phyloP scores from a whole-genome alignment of 179 eudicot species.

The Monotropa hypopitys region DNA sequence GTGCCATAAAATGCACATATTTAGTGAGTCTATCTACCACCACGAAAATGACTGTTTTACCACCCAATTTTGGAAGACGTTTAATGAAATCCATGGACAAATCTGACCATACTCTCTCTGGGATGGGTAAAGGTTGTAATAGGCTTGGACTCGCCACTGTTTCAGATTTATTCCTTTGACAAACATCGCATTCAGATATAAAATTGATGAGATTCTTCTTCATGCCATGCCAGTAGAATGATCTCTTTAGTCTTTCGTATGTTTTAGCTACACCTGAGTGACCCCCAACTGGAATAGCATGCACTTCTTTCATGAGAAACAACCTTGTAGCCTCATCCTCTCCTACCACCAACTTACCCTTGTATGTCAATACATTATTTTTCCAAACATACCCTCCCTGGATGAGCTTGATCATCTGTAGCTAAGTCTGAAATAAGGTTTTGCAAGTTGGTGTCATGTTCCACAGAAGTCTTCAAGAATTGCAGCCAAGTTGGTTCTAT shows the following conservation, averaged over 20 bases:
- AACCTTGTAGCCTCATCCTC: too few species aligned
- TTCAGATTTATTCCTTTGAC: background rate
- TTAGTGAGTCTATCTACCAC: background rate
- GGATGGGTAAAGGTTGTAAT: background rate
- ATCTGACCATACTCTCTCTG: background rate
- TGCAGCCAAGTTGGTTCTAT: too few species aligned
- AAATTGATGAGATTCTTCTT: background rate
- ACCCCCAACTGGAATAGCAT: background rate
- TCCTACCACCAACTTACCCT: too few species aligned
- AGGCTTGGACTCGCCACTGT: background rate
- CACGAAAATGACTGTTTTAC: background rate
- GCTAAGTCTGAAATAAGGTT: too few species aligned
- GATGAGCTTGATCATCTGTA: too few species aligned
- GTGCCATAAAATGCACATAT: background rate
- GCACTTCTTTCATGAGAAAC: background rate
- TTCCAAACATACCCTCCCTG: too few species aligned
- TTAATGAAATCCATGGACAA: background rate
- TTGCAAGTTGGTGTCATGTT: too few species aligned
- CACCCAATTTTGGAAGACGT: background rate
- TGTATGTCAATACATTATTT: too few species aligned
- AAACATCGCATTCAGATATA: background rate
- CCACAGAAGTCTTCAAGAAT: too few species aligned
- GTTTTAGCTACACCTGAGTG: background rate
- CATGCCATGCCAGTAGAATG: background rate
- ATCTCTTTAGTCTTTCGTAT: background rate